These are phyloP conservation scores for Pisolithus thermaeus DNA, from an alignment of 1,284 basidiomycete species.

Conservation along the genomic window DNA sequence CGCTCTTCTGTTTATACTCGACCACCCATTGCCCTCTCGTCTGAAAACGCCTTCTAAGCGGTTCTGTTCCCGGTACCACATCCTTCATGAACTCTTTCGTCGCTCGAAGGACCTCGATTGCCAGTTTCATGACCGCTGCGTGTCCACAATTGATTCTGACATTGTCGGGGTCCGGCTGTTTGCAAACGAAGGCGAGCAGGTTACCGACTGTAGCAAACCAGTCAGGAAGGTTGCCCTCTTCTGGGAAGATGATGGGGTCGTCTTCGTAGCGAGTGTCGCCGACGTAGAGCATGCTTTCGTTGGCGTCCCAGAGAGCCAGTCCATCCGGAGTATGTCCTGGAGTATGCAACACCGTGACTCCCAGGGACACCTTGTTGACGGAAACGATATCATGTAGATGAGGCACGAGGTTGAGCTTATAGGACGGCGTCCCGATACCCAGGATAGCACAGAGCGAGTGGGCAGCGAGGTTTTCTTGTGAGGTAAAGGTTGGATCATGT, in stretches of 20 bases:
- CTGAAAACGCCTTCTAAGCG: constrained; percentile 28
- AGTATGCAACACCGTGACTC: constrained; percentile 43
- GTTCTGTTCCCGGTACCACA: constrained; percentile 39
- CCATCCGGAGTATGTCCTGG: constrained; percentile 56
- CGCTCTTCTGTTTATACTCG: constrained; percentile 37
- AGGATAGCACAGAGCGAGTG: constrained; percentile 35
- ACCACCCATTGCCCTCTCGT: constrained; percentile 34
- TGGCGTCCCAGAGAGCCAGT: constrained; percentile 44
- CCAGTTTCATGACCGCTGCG: constrained; percentile 37
- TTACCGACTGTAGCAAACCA: constrained; percentile 43
- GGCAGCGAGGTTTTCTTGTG: constrained; percentile 31
- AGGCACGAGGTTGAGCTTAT: constrained; percentile 38
- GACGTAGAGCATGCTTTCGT: constrained; percentile 47
- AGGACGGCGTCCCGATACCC: constrained; percentile 30
- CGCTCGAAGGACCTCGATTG: constrained; percentile 38
- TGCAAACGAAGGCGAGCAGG: constrained; percentile 36
- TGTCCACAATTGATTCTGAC: constrained; percentile 46
- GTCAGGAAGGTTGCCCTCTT: constrained; percentile 32
- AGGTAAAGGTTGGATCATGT: constrained; percentile 40
- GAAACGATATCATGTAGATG: constrained; percentile 30
- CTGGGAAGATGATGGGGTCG: constrained; percentile 47
- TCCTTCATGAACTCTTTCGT: constrained; percentile 39
- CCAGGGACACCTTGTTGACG: constrained; percentile 18
- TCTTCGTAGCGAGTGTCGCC: constrained; percentile 49
- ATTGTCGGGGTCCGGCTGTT: constrained; percentile 18